A percentile compares a stretch with the other conserved stretches of the same genome.
phyloP scores from a whole-genome alignment of 2,329 filamentous ascomycete species.

The Trichoderma sp. region DNA sequence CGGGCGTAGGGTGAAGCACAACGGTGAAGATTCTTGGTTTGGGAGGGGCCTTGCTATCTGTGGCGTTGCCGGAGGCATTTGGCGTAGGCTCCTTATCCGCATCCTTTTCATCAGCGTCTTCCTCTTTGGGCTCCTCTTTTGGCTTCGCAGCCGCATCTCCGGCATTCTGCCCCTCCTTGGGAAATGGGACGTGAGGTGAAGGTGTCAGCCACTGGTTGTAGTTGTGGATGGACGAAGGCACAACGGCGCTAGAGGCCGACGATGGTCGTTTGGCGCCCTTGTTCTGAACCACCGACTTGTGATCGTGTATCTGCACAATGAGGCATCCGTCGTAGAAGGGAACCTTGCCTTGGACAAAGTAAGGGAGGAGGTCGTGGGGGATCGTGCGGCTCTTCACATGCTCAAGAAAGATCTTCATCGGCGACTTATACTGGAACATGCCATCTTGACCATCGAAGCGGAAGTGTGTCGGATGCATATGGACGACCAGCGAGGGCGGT shows the following conservation, averaged over 20 bases:
- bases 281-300: conserved; percentile 64
- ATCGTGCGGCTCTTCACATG: conserved; percentile 76
- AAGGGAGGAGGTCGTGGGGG: conserved; percentile 84
- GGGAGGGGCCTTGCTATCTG: conserved; percentile 38
- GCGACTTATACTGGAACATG: conserved; percentile 87
- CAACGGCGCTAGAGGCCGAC: conserved; percentile 61
- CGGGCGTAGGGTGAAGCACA: conserved; percentile 81
- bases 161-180: conserved; percentile 56
- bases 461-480: conserved; percentile 84
- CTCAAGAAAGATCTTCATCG: conserved; percentile 80
- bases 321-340: conserved; percentile 92
- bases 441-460: conserved; percentile 93
- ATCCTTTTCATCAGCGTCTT: conserved; percentile 45
- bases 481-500: conserved; percentile 81
- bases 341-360: conserved; percentile 71
- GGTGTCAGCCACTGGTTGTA: conserved; percentile 88
- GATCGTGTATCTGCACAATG: conserved; percentile 91
- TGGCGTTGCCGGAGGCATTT: conserved; percentile 49
- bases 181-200: conserved; percentile 80
- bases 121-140: conserved; percentile 43
- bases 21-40: conserved; percentile 73
- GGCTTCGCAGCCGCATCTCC: conserved; percentile 33
- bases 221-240: conserved; percentile 86
- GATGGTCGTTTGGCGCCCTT: conserved; percentile 58
- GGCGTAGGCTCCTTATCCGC: conserved; percentile 60